phyloP scores from a whole-genome alignment of 768 basidiomycete species.

The Termitomyces sp. region DNA sequence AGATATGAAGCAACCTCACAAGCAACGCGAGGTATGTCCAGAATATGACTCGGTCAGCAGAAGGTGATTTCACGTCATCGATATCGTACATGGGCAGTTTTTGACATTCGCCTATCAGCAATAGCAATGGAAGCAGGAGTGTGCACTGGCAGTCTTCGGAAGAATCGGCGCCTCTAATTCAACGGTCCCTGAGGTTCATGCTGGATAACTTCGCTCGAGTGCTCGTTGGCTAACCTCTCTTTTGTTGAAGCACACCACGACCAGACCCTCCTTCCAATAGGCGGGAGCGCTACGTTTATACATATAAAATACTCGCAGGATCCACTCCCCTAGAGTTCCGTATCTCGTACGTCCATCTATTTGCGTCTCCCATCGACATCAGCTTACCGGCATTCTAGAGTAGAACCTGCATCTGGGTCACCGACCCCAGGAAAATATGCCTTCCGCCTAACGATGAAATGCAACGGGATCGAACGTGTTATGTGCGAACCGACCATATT shows the following conservation, averaged over 20 bases:
- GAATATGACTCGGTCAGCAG: constrained; percentile 40
- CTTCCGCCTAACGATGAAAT: constrained; percentile 54
- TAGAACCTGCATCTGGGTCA: constrained; percentile 41
- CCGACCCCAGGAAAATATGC: constrained; percentile 47
- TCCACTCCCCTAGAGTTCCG: constrained; percentile 46
- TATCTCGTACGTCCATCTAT: constrained; percentile 44
- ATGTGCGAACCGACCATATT: constrained; percentile 47
- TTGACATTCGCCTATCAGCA: constrained; percentile 11
- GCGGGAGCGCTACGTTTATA: constrained; percentile 49
- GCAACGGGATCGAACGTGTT: constrained; percentile 53
- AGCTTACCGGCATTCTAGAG: constrained; percentile 28
- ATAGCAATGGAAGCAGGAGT: constrained; percentile 23
- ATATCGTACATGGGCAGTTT: neutral
- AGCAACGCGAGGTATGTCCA: constrained; percentile 35
- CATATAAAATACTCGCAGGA: constrained; percentile 46
- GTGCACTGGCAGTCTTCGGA: constrained; percentile 25
- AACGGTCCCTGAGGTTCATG: constrained; percentile 18
- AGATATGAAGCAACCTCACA: constrained; percentile 2
- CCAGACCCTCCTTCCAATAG: constrained; percentile 21
- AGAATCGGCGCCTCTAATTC: constrained; percentile 14
- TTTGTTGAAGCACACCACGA: constrained; percentile 5
- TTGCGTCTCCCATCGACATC: neutral
- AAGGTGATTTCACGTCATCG: constrained; percentile 30
- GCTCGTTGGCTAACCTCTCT: constrained; percentile 1
- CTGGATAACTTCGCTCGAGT: neutral